Evolutionary conservation across 495 filamentous ascomycete species (phyloP).

Genomic region (Opeltia flavorubescens): DNA sequence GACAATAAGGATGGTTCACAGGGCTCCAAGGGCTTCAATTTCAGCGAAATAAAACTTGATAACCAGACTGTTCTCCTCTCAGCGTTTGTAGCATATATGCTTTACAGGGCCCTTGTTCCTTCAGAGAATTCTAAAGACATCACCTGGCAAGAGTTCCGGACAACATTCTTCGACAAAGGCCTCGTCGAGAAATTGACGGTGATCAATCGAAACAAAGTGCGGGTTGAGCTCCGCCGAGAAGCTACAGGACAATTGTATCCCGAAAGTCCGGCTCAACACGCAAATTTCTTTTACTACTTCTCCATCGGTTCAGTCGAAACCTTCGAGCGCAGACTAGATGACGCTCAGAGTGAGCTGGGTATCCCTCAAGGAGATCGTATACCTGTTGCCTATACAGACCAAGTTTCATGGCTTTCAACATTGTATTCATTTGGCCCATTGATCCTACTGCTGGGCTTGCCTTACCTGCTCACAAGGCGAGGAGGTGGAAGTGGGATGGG

Average conservation of each 20-base stretch:
- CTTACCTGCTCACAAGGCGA: conserved; percentile 59
- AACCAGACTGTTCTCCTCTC: conserved; percentile 38
- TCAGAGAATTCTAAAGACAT: conserved; percentile 65
- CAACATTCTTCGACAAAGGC: conserved; percentile 87
- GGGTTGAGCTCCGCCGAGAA: conserved; percentile 73
- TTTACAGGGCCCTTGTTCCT: conserved; percentile 46
- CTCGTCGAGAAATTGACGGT: conserved; percentile 86
- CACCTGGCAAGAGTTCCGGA: conserved; percentile 91
- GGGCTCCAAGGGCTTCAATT: conserved; percentile 16
- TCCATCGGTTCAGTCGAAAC: conserved; percentile 87
- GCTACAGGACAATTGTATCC: conserved; percentile 65
- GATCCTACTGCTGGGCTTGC: conserved; percentile 63
- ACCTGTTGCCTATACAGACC: conserved; percentile 73
- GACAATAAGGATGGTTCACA: conserved; percentile 19
- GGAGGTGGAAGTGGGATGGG: conserved; percentile 46
- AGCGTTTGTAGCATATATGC: conserved; percentile 45
- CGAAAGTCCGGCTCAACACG: conserved; percentile 57
- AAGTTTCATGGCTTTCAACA: conserved; percentile 48
- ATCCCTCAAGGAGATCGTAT: conserved; percentile 79
- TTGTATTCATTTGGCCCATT: conserved; percentile 77
- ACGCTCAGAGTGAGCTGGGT: conserved; percentile 70
- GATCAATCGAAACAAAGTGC: conserved; percentile 56
- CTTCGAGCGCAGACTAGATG: conserved; percentile 77
- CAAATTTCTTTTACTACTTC: conserved; percentile 78
- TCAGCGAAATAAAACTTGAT: conserved; percentile 41